phyloP scores from a whole-genome alignment of 2,329 filamentous ascomycete genomes.

The Ophiostoma angusticollis region DNA sequence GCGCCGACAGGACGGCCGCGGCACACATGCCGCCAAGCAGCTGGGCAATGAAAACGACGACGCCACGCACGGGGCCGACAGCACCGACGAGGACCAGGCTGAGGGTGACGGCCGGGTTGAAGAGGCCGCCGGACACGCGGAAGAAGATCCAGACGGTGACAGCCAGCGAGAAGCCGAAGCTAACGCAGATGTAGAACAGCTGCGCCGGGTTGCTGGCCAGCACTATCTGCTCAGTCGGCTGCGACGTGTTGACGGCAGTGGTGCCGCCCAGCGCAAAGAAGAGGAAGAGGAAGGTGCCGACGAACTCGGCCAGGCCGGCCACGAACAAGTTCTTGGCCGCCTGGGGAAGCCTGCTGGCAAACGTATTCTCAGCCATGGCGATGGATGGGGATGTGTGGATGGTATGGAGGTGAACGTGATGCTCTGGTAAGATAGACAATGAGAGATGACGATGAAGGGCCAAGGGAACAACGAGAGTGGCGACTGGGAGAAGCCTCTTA shows the following conservation, averaged over 20 bases:
- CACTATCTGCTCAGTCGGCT: conserved; percentile 6
- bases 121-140: conserved; percentile 38
- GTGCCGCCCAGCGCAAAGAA: conserved; percentile 23
- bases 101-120: conserved; percentile 40
- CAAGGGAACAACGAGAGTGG: too few relatives aligned
- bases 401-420: background rate
- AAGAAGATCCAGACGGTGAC: conserved; percentile 46
- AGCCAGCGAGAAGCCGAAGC: conserved; percentile 37
- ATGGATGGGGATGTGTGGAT: conserved; percentile 1
- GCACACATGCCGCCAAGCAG: conserved; percentile 46
- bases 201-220: conserved; percentile 20
- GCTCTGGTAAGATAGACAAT: too few relatives aligned
- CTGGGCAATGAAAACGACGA: conserved; percentile 42
- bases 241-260: conserved; percentile 17
- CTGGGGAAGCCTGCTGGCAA: conserved; percentile 10
- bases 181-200: conserved; percentile 36
- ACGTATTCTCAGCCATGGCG: background rate
- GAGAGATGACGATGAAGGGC: too few relatives aligned
- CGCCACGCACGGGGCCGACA: conserved; percentile 37
- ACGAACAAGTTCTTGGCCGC: conserved; percentile 23
- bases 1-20: conserved; percentile 40
- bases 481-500: too few relatives aligned
- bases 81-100: conserved; percentile 46
- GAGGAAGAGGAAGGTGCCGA: conserved; percentile 41
- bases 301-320: conserved; percentile 36